Evolutionary conservation across 108 stramenopile species (phyloP).

Genomic region (Heterococcus sp.): DNA sequence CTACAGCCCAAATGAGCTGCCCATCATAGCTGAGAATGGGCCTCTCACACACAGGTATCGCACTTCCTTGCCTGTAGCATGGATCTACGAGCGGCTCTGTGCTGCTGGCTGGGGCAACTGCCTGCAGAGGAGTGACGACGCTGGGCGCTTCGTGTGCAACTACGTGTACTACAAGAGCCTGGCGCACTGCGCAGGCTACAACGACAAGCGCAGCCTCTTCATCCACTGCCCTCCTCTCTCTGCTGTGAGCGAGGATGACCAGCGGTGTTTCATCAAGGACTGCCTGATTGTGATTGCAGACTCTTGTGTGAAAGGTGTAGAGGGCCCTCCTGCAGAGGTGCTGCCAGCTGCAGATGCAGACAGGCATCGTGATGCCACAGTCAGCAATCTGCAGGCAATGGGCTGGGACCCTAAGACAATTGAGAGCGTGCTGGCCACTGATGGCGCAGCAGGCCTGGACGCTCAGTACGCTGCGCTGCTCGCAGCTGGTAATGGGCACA

Average conservation of each 20-base stretch:
- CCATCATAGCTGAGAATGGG: slow-evolving; percentile 46
- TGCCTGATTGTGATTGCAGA: slow-evolving; percentile 24
- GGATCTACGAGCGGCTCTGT: slow-evolving; percentile 6
- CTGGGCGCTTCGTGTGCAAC: slow-evolving; percentile 55
- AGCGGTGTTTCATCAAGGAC: slow-evolving; percentile 11
- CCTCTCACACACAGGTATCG: slow-evolving; percentile 9
- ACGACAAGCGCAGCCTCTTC: slow-evolving; percentile 18
- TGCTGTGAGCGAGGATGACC: slow-evolving; percentile 5
- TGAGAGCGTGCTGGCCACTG: background rate
- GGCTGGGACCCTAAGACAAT: background rate
- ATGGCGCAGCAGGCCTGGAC: background rate
- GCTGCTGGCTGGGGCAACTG: slow-evolving; percentile 1
- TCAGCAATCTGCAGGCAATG: background rate
- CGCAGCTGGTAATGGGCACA: background rate
- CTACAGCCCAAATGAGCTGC: slow-evolving; percentile 61
- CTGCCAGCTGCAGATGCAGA: background rate
- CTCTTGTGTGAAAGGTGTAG: background rate
- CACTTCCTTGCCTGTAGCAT: slow-evolving; percentile 18
- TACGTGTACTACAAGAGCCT: slow-evolving; percentile 48
- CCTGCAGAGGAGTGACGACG: slow-evolving; percentile 21
- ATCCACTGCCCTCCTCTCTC: slow-evolving; percentile 50
- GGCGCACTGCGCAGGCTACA: background rate
- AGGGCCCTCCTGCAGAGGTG: background rate
- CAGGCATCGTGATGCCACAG: background rate
- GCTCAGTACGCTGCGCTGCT: background rate